A percentile compares a stretch with the other conserved stretches of the same genome.
Conservation (phyloP, 2,329 filamentous ascomycete species). For the Lachnellula occidentalis region DNA sequence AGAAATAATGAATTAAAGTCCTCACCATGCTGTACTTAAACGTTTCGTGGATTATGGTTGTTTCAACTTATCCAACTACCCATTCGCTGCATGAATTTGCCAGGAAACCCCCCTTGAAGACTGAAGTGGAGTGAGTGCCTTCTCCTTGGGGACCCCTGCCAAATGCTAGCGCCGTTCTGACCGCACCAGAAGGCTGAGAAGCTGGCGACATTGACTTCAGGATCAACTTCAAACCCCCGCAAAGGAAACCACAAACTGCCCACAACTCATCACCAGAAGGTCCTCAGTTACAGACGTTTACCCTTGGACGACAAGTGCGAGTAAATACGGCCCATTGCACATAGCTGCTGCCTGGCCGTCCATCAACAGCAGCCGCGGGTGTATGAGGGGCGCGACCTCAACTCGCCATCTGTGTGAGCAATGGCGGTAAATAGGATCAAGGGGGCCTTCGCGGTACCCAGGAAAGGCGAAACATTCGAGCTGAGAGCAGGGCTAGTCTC, state of each 20-base stretch:
- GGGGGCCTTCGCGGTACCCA: conserved; percentile 85
- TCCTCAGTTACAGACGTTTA: background rate
- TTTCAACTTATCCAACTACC: conserved; percentile 14
- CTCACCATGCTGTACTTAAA: conserved; percentile 21
- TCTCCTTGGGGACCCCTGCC: background rate
- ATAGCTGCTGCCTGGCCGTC: conserved; percentile 20
- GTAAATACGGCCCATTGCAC: conserved; percentile 12
- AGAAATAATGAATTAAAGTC: background rate
- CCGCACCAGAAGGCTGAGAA: conserved; percentile 7
- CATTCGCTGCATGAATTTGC: conserved; percentile 7
- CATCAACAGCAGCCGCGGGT: conserved; percentile 22
- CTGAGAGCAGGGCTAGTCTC: conserved; percentile 91
- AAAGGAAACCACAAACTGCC: background rate
- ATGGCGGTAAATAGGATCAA: conserved; percentile 97
- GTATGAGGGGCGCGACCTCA: conserved; percentile 33
- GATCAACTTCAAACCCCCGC: background rate
- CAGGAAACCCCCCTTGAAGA: conserved; percentile 9
- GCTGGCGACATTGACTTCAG: background rate
- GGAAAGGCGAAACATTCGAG: conserved; percentile 98
- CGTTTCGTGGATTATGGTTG: conserved; percentile 4
- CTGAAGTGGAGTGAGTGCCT: background rate
- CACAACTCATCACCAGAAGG: background rate
- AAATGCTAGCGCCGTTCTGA: conserved; percentile 14
- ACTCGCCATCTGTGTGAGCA: conserved; percentile 35
- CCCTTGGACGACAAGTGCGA: conserved; percentile 1